These are phyloP conservation scores for Debaryomyces fabryi DNA, from an alignment of 1,139 yeast species.

Conservation along the genomic window DNA sequence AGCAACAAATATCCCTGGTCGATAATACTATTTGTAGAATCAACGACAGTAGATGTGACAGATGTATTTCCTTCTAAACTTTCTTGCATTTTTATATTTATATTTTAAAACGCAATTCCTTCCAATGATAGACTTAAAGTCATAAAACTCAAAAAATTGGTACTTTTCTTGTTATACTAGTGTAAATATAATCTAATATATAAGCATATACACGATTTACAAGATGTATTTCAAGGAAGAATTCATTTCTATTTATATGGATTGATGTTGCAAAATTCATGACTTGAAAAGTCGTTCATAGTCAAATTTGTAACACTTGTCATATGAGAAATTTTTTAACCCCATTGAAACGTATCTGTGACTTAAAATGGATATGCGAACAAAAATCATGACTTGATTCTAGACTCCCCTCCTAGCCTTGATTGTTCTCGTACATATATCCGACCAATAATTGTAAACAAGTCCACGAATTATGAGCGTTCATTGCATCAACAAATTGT, in stretches of 20 bases:
- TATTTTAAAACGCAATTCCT: background rate
- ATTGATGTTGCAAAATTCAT: constrained; percentile 3
- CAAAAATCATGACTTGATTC: constrained; percentile 5
- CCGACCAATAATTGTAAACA: background rate
- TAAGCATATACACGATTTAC: background rate
- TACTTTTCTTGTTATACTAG: background rate
- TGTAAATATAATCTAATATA: background rate
- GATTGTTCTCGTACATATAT: background rate
- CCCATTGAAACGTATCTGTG: background rate
- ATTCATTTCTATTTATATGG: background rate
- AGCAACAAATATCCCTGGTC: constrained; percentile 21
- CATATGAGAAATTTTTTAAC: background rate
- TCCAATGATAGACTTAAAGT: background rate
- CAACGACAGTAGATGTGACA: background rate
- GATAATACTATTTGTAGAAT: constrained; percentile 3
- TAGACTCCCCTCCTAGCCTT: constrained; percentile 7
- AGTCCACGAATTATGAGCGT: background rate
- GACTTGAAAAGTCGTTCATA: constrained; percentile 2
- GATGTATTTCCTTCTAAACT: background rate
- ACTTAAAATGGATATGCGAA: background rate
- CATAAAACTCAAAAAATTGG: background rate
- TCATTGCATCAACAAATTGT: constrained; percentile 6
- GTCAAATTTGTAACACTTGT: constrained; percentile 1
- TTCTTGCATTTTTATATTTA: background rate
- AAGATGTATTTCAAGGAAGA: background rate